A percentile compares a stretch with the other conserved stretches of the same genome.
These are phyloP conservation scores for Pelargonium cotyledonis DNA, from an alignment of 441 rosid species.

Conservation along the genomic window DNA sequence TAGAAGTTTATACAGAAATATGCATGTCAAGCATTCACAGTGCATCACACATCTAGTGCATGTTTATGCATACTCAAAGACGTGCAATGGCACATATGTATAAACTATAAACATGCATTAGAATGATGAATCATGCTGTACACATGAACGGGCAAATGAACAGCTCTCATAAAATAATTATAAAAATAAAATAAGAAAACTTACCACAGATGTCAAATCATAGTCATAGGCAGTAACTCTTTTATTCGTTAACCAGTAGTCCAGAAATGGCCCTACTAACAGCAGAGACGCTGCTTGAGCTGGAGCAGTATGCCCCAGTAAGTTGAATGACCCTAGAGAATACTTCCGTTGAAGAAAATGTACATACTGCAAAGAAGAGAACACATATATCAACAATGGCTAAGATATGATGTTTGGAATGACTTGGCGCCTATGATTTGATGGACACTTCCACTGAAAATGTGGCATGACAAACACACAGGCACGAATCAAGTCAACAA, in stretches of 20 bases:
- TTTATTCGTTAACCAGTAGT: slow-evolving; percentile 59
- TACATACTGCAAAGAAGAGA: slow-evolving; percentile 48
- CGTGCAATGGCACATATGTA: too few relatives aligned
- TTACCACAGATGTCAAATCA: slow-evolving; percentile 46
- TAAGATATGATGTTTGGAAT: slow-evolving; percentile 5
- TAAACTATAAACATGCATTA: too few relatives aligned
- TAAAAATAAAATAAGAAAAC: slow-evolving; percentile 4
- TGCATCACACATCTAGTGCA: too few relatives aligned
- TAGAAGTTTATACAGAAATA: too few relatives aligned
- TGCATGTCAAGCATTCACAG: too few relatives aligned
- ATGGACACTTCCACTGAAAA: neutral
- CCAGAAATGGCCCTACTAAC: slow-evolving; percentile 60
- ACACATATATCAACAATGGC: neutral
- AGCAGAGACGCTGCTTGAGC: slow-evolving; percentile 66
- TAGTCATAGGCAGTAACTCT: slow-evolving; percentile 55
- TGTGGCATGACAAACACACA: too few relatives aligned
- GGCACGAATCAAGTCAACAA: too few relatives aligned
- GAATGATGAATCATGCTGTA: too few relatives aligned
- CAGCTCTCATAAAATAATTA: too few relatives aligned
- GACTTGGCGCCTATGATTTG: neutral
- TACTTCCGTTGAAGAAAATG: slow-evolving; percentile 63
- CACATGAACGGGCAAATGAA: too few relatives aligned
- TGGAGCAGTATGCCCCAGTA: slow-evolving; percentile 77
- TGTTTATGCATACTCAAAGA: too few relatives aligned
- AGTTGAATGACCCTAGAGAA: slow-evolving; percentile 59